Evolutionary conservation across 129 eudicot genomes (phyloP), one percentile per base, ranked within the genome.

Genomic region (Lonicera japonica): DNA sequence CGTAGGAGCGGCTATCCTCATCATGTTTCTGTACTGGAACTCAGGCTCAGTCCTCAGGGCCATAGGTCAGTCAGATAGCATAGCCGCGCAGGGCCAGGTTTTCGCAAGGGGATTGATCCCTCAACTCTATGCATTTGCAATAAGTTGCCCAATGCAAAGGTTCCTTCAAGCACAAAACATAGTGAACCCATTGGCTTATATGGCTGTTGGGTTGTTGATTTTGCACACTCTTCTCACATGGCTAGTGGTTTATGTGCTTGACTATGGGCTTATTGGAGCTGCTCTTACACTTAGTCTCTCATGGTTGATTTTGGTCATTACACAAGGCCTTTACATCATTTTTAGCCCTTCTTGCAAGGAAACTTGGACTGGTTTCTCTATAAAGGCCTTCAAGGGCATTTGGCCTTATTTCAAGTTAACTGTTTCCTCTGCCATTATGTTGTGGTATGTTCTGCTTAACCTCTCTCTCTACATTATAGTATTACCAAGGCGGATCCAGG

Each of bases 321-420:
- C 56, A 12, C 72, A 67, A 60, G 70, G 60, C 12, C 53, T 68
- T 41, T 74, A 74, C 41, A 68, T 74, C 10, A 7, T 61, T 40
- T 63, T 74, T 17, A 74, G 79, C 36, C 74, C 79, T 1, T 67
- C 50, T 13, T 74, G 79, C 25, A 74, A 68, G 55, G 70, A 74
- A 50, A 74, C 79, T 23, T 74, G 79, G 79, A 67, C 70, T 8
- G 79, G 74, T 57, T 56, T 74, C 65, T 74, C 79, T 16, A 15
- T 62, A 1, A 54, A 25, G 20, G 79, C 79, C 24, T 68, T 74
- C 58, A 40, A 21, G 15, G 74, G 74, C 22, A 74, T 74, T 41
- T 74, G 74, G 74, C 79, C 74, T 68, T 74, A 74, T 48, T 74
- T 74, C 62, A 74, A 74, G 70, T 58, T 74, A 34, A 74, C 79